Conservation (phyloP, 2,329 filamentous ascomycete species). For the Aspergillus proliferans region DNA sequence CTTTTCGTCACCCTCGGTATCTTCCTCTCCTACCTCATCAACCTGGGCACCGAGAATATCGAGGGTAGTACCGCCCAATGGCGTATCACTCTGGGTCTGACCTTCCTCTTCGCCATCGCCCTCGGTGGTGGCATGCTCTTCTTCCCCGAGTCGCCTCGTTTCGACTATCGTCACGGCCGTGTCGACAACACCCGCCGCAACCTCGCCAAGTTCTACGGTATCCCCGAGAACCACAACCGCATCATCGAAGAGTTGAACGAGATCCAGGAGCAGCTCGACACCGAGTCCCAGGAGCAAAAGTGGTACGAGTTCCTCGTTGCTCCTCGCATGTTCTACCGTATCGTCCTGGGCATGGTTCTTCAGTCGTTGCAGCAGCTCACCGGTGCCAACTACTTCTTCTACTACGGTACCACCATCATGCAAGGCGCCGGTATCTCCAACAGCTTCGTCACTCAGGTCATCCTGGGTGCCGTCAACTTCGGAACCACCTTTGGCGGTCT, state of each 20-base stretch:
- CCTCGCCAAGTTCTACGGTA: conserved; percentile 50
- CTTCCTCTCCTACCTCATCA: conserved; percentile 42
- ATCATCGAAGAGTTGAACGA: conserved; percentile 50
- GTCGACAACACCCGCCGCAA: conserved; percentile 47
- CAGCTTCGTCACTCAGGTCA: conserved; percentile 58
- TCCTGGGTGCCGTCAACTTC: conserved; percentile 62
- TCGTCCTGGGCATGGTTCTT: conserved; percentile 36
- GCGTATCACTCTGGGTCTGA: conserved; percentile 50
- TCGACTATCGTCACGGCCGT: conserved; percentile 51
- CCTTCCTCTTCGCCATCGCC: conserved; percentile 51
- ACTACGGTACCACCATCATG: conserved; percentile 54
- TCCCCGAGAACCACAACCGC: conserved; percentile 48
- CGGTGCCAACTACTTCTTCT: conserved; percentile 45
- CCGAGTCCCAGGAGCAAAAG: conserved; percentile 39
- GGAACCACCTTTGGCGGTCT: conserved; percentile 60
- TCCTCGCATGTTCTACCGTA: conserved; percentile 42
- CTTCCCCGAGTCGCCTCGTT: conserved; percentile 53
- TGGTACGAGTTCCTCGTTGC: conserved; percentile 41
- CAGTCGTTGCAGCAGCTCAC: conserved; percentile 42
- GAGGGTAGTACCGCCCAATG: conserved; percentile 39
- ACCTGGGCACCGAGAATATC: conserved; percentile 37
- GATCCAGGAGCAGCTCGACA: conserved; percentile 52
- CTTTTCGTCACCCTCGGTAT: conserved; percentile 45
- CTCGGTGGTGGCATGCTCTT: conserved; percentile 52
- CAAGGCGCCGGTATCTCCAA: conserved; percentile 58